These are phyloP conservation scores for Trichoderma harzianum DNA, from an alignment of 2,329 filamentous ascomycete genomes.

Conservation along the genomic window DNA sequence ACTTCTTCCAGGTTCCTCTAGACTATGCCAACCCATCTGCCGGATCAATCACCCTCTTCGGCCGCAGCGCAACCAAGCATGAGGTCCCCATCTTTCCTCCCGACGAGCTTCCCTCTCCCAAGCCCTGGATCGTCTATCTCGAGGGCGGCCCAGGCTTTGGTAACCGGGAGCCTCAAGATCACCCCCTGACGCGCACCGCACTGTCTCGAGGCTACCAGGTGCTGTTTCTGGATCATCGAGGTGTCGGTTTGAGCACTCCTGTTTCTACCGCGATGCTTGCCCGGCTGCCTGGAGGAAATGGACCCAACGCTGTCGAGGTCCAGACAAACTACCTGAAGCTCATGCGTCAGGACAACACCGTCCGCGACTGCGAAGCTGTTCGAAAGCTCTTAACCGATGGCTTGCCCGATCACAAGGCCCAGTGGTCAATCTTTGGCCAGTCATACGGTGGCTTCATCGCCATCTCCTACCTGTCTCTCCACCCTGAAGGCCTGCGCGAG, in stretches of 20 bases:
- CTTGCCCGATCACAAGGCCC: conserved; percentile 65
- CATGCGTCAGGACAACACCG: conserved; percentile 87
- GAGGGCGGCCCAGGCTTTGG: conserved; percentile 84
- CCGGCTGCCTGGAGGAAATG: conserved; percentile 48
- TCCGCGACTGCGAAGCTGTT: conserved; percentile 84
- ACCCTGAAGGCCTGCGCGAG: conserved; percentile 74
- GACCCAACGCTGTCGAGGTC: conserved; percentile 40
- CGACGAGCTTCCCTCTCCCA: conserved; percentile 37
- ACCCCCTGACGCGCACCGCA: conserved; percentile 65
- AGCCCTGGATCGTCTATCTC: conserved; percentile 67
- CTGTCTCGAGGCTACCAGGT: conserved; percentile 81
- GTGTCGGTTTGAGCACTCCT: conserved; percentile 80
- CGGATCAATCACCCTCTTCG: conserved; percentile 71
- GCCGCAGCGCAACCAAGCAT: conserved; percentile 65
- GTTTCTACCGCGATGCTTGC: conserved; percentile 71
- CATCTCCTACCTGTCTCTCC: conserved; percentile 79
- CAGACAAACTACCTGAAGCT: conserved; percentile 79
- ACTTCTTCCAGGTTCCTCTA: conserved; percentile 82
- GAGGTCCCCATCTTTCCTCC: conserved; percentile 57
- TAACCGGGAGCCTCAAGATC: conserved; percentile 70
- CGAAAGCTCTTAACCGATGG: conserved; percentile 68
- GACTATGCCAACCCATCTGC: conserved; percentile 65
- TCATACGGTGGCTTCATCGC: conserved; percentile 88
- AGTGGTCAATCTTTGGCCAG: conserved; percentile 86
- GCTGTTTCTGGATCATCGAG: conserved; percentile 85